These are phyloP conservation scores for Thalia dealbata DNA, from an alignment of 176 grass and related monocot species.

Conservation along the genomic window DNA sequence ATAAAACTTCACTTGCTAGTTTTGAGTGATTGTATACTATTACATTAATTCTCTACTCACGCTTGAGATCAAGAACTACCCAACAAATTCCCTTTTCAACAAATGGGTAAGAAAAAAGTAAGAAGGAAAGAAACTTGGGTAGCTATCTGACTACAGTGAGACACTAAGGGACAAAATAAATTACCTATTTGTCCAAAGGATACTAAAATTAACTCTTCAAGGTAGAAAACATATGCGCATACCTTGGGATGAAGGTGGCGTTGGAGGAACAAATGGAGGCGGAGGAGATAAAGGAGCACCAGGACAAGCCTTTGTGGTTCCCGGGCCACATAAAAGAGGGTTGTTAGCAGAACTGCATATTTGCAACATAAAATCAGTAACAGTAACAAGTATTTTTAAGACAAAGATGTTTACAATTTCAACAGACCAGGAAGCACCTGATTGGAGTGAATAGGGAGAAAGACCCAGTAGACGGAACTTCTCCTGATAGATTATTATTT, in stretches of 20 bases:
- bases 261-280: too few species aligned
- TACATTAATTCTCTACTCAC: neutral
- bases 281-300: too few species aligned
- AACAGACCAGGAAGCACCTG: neutral
- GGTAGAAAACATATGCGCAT: neutral
- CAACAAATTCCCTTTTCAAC: neutral
- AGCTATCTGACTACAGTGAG: neutral
- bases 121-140: neutral
- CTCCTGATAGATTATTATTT: constrained; percentile 10
- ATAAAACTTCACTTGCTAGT: neutral
- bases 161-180: neutral
- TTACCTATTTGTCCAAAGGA: neutral
- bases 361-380: too few species aligned
- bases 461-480: constrained; percentile 15
- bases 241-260: too few species aligned
- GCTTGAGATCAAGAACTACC: neutral
- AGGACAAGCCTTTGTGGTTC: too few species aligned
- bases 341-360: too few species aligned
- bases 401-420: neutral
- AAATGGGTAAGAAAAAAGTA: neutral
- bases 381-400: neutral
- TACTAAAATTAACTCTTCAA: neutral
- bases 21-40: neutral
- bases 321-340: too few species aligned
- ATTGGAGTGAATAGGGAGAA: constrained; percentile 16